phyloP scores from a whole-genome alignment of 176 grass and related monocot species.

The Puya raimondii region DNA sequence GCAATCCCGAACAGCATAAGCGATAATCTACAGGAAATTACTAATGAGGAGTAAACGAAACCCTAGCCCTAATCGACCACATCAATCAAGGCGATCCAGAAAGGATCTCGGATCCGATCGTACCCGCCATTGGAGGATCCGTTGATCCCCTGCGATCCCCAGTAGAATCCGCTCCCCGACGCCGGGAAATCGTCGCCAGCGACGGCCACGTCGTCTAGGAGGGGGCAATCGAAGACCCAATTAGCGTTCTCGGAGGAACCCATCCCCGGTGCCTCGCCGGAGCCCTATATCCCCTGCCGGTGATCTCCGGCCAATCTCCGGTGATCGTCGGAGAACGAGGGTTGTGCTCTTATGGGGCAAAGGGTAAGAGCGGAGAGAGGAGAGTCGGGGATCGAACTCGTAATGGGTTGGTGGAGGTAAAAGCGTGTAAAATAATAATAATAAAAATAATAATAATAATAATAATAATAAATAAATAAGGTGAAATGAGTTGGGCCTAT shows the following conservation, averaged over 20 bases:
- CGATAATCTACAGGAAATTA: background rate
- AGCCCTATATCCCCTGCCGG: conserved; percentile 6
- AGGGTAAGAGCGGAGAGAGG: no score
- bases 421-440: no score
- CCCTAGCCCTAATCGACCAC: background rate
- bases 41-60: background rate
- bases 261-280: conserved; percentile 39
- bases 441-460: no score
- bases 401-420: no score
- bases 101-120: background rate
- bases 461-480: no score
- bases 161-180: conserved; percentile 36
- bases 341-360: no score
- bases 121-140: conserved; percentile 7
- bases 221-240: conserved; percentile 72
- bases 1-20: no score
- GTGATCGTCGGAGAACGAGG: no score
- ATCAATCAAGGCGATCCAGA: conserved; percentile 17
- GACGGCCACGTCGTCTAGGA: conserved; percentile 58
- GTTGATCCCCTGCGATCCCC: conserved; percentile 30
- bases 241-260: conserved; percentile 51
- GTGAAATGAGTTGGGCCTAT: no score
- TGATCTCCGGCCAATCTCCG: no score
- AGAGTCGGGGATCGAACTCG: no score
- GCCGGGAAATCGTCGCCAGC: conserved; percentile 29